phyloP scores from a whole-genome alignment of 2,329 filamentous ascomycete genomes.

The Sclerotinia subarctica region DNA sequence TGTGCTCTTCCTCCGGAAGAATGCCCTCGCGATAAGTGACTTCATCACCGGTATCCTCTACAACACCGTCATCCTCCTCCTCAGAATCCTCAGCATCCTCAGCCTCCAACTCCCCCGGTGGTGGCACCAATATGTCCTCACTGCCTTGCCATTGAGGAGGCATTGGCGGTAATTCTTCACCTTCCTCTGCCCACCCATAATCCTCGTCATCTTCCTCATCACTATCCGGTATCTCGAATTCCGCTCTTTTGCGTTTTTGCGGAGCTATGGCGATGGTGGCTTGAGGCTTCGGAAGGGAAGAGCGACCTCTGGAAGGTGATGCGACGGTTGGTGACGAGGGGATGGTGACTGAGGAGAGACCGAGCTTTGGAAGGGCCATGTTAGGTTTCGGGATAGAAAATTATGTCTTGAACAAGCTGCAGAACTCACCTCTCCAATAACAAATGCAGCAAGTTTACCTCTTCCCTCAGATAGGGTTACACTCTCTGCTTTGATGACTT shows the following conservation, averaged over 20 bases:
- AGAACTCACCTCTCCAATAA: constrained; percentile 30
- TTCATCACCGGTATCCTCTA: too few species aligned
- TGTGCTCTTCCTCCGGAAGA: too few species aligned
- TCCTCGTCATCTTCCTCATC: constrained; percentile 62
- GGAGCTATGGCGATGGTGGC: constrained; percentile 35
- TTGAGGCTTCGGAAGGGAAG: constrained; percentile 15
- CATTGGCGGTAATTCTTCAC: constrained; percentile 54
- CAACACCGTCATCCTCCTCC: too few species aligned
- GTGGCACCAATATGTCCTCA: constrained; percentile 55
- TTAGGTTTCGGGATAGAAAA: constrained; percentile 18
- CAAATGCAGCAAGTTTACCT: constrained; percentile 31
- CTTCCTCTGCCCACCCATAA: constrained; percentile 68
- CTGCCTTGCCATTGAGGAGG: constrained; percentile 68
- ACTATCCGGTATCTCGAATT: constrained; percentile 58
- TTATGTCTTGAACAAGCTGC: background rate
- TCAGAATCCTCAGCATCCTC: too few species aligned
- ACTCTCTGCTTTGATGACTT: constrained; percentile 63
- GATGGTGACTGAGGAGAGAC: constrained; percentile 21
- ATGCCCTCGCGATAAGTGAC: too few species aligned
- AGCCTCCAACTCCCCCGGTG: constrained; percentile 20
- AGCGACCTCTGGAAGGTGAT: constrained; percentile 3
- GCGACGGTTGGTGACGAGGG: constrained; percentile 15
- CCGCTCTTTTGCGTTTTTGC: constrained; percentile 63
- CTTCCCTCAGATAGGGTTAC: constrained; percentile 32
- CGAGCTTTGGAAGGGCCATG: constrained; percentile 16